Percentiles rank a stretch among this genome's conserved stretches.
Evolutionary conservation across 116 monocot species (phyloP).

Genomic region (Posidonia oceanica): DNA sequence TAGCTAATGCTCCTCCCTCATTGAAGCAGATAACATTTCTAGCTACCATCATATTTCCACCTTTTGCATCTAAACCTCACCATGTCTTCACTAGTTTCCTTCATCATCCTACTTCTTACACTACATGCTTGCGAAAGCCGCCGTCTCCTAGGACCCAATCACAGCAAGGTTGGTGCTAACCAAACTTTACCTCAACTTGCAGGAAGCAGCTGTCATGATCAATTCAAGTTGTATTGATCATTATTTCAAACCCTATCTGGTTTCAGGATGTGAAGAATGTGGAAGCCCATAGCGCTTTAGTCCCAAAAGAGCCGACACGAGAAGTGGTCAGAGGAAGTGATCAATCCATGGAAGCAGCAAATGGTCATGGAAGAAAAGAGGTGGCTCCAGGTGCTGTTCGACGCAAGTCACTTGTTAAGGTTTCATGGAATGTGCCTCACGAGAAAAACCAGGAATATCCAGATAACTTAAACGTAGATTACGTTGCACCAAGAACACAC

Average conservation of each 20-base stretch:
- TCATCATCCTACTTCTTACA: neutral
- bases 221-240: too few species aligned
- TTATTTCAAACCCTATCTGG: neutral
- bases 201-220: too few species aligned
- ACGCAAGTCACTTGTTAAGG: neutral
- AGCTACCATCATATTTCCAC: too few species aligned
- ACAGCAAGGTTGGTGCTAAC: conserved; percentile 6
- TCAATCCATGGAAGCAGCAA: neutral
- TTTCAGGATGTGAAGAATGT: neutral
- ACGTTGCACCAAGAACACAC: conserved; percentile 12
- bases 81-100: neutral
- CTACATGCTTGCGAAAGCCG: conserved; percentile 2
- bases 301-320: neutral
- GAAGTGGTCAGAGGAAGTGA: neutral
- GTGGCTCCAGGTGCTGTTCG: neutral
- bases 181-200: neutral
- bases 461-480: conserved; percentile 2
- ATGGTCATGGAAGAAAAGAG: neutral
- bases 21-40: too few species aligned
- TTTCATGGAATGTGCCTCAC: conserved; percentile 9
- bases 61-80: neutral
- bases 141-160: neutral
- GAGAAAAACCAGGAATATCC: neutral
- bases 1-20: too few species aligned
- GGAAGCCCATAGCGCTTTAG: neutral